Evolutionary conservation across 2,329 filamentous ascomycete genomes (phyloP).

Genomic region (Calycina herbarum): DNA sequence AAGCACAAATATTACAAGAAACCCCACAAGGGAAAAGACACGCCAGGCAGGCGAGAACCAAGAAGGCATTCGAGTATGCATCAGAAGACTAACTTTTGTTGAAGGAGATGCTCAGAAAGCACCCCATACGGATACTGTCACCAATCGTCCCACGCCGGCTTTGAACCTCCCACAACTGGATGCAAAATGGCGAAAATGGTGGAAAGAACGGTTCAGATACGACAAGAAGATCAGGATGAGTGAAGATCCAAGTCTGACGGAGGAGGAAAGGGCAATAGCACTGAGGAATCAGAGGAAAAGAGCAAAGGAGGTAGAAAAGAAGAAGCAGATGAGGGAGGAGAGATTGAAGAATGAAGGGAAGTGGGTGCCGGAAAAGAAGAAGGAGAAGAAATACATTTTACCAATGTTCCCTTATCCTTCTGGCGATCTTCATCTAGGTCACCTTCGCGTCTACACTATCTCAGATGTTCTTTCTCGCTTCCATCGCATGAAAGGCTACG

Average conservation of each 20-base stretch:
- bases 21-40: neutral
- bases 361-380: no score
- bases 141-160: neutral
- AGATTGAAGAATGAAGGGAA: neutral
- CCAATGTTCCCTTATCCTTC: constrained; percentile 96
- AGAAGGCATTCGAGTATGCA: neutral
- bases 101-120: neutral
- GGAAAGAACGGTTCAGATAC: neutral
- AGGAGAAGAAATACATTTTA: constrained; percentile 64
- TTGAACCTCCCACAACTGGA: constrained; percentile 31
- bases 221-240: neutral
- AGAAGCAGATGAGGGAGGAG: no score
- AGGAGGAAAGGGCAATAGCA: no score
- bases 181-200: constrained; percentile 30
- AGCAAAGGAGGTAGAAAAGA: neutral
- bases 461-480: constrained; percentile 82
- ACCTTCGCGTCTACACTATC: constrained; percentile 86
- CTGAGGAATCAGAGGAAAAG: neutral
- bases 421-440: constrained; percentile 80
- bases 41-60: neutral
- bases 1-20: neutral
- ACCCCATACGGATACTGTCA: no score
- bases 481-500: constrained; percentile 68
- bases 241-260: no score
- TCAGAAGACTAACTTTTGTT: neutral